A percentile compares a stretch with the other conserved stretches of the same genome.
Conservation (phyloP, 352 stramenopile genomes). For the Elongisporangium senticosum region DNA sequence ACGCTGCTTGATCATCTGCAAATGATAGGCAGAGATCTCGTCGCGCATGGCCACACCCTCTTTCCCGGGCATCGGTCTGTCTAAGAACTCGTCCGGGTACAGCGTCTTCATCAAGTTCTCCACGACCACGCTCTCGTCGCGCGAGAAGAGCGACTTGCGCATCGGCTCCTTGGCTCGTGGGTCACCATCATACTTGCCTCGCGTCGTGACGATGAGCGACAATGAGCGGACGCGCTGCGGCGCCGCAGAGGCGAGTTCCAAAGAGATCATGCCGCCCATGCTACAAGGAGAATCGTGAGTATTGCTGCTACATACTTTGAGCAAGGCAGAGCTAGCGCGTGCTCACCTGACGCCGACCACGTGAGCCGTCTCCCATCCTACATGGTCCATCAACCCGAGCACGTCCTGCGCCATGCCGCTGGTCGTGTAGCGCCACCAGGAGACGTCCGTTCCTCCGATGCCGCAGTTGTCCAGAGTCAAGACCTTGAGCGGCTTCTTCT, state of each 20-base stretch:
- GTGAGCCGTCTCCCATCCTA: slow-evolving; percentile 42
- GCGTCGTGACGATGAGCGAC: slow-evolving; percentile 45
- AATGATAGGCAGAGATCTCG: slow-evolving; percentile 22
- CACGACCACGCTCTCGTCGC: slow-evolving; percentile 24
- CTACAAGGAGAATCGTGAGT: slow-evolving; percentile 1
- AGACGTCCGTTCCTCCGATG: slow-evolving; percentile 31
- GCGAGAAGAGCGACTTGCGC: slow-evolving; percentile 29
- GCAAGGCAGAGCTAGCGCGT: too few relatives aligned
- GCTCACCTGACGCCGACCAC: slow-evolving; percentile 36
- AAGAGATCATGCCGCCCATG: slow-evolving; percentile 55
- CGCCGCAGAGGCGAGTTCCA: slow-evolving; percentile 41
- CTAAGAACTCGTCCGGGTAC: slow-evolving; percentile 25
- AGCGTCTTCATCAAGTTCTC: slow-evolving; percentile 32
- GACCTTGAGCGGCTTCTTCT: slow-evolving; percentile 32
- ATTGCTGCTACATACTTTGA: too few relatives aligned
- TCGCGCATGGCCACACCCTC: slow-evolving; percentile 16
- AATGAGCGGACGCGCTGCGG: slow-evolving; percentile 42
- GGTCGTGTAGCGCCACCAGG: slow-evolving; percentile 46
- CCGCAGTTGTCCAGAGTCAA: slow-evolving; percentile 58
- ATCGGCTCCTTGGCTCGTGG: slow-evolving; percentile 25
- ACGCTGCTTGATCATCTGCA: slow-evolving; percentile 18
- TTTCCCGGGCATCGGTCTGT: slow-evolving; percentile 27
- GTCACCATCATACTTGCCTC: slow-evolving; percentile 37
- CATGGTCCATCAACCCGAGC: slow-evolving; percentile 48
- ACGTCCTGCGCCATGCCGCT: slow-evolving; percentile 50